These are phyloP conservation scores for Trifolium repens DNA, from an alignment of 306 rosid genomes.

Conservation along the genomic window DNA sequence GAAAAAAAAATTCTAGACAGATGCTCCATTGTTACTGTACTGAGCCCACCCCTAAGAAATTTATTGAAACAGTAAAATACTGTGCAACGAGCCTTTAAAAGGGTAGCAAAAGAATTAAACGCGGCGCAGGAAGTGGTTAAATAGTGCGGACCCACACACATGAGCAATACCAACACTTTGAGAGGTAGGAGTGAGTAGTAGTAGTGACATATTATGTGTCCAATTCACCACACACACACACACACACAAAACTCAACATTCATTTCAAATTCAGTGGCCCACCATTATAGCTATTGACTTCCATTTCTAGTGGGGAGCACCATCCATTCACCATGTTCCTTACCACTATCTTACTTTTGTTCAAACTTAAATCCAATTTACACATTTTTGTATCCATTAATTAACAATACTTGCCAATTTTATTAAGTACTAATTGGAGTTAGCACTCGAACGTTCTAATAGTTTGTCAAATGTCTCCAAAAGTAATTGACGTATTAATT, in stretches of 20 bases:
- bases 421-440: not conserved
- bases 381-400: slow-evolving; percentile 7
- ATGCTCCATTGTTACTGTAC: no score
- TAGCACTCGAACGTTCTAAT: not conserved
- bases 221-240: slow-evolving; percentile 47
- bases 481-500: not conserved
- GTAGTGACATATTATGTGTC: slow-evolving; percentile 38
- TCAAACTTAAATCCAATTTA: slow-evolving; percentile 12
- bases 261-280: slow-evolving; percentile 34
- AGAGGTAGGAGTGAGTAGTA: not conserved
- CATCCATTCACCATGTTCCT: slow-evolving; percentile 31
- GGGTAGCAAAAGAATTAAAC: slow-evolving; percentile 35
- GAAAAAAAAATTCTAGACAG: no score
- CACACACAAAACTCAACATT: slow-evolving; percentile 18
- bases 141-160: slow-evolving; percentile 41
- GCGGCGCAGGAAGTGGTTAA: slow-evolving; percentile 35
- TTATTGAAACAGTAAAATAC: slow-evolving; percentile 16
- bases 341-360: slow-evolving; percentile 29
- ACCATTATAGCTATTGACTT: slow-evolving; percentile 25
- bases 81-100: slow-evolving; percentile 31
- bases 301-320: slow-evolving; percentile 32
- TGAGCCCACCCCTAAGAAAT: not conserved
- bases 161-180: slow-evolving; percentile 32
- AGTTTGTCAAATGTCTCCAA: not conserved
- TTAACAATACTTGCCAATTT: no score